Percentiles rank a stretch among this genome's conserved stretches.
phyloP scores from a whole-genome alignment of 1,284 basidiomycete species.

The Fomitopsis palustris region DNA sequence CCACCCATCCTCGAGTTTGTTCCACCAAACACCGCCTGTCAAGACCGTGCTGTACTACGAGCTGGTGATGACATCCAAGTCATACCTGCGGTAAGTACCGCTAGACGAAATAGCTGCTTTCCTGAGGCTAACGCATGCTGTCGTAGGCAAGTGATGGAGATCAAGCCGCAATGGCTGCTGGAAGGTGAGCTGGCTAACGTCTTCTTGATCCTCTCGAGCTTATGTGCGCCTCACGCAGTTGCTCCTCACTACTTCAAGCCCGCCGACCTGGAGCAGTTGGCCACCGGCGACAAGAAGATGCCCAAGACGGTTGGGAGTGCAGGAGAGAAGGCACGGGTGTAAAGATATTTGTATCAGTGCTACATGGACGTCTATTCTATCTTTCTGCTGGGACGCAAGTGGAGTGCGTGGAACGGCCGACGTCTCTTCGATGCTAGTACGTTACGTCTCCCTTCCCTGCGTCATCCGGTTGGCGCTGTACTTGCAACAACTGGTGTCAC shows the following conservation, averaged over 20 bases:
- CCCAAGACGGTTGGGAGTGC: constrained; percentile 57
- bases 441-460: too few species aligned
- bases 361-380: background rate
- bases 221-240: constrained; percentile 46
- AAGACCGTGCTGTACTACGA: constrained; percentile 94
- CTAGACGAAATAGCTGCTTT: background rate
- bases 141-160: constrained; percentile 93
- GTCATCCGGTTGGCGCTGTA: too few species aligned
- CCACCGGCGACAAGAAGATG: constrained; percentile 88
- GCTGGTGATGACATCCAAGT: constrained; percentile 85
- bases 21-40: constrained; percentile 93
- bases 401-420: too few species aligned
- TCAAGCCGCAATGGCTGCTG: constrained; percentile 90
- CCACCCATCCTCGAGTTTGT: constrained; percentile 92
- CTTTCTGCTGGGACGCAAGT: background rate
- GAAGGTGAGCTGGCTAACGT: constrained; percentile 61
- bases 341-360: background rate
- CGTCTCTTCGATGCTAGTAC: too few species aligned
- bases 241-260: constrained; percentile 94
- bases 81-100: constrained; percentile 64
- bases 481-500: background rate
- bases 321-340: constrained; percentile 11
- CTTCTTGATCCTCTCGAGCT: background rate
- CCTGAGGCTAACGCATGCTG: background rate
- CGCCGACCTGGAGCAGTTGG: constrained; percentile 81